phyloP scores from a whole-genome alignment of 176 grass and related monocot species.

The Bromus sterilis region DNA sequence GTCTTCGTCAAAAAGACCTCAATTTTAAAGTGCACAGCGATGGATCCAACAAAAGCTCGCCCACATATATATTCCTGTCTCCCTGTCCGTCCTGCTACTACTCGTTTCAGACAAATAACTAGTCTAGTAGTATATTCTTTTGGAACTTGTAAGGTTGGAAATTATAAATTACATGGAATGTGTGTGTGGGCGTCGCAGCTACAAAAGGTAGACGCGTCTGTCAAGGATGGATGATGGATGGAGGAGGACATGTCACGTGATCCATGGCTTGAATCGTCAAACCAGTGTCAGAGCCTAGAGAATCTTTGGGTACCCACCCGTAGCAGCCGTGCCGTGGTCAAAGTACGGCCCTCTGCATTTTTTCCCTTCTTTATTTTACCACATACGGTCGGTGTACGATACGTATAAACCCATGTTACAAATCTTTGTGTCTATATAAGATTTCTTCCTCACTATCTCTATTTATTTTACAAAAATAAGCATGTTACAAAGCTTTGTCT shows the following conservation, averaged over 20 bases:
- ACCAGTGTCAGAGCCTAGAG: not conserved
- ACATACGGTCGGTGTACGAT: too few relatives aligned
- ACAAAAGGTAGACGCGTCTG: too few relatives aligned
- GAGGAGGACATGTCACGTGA: not conserved
- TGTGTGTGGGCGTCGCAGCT: not conserved
- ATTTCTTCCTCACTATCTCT: too few relatives aligned
- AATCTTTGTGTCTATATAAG: too few relatives aligned
- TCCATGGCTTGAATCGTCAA: not conserved
- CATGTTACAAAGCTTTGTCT: too few relatives aligned
- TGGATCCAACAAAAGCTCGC: not conserved
- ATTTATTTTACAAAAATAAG: too few relatives aligned
- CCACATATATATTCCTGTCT: not conserved
- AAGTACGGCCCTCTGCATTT: not conserved
- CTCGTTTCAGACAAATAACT: not conserved
- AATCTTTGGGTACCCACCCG: not conserved
- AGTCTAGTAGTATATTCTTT: not conserved
- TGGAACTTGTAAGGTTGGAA: not conserved
- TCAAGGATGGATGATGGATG: not conserved
- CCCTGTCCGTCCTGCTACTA: not conserved
- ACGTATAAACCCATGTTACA: too few relatives aligned
- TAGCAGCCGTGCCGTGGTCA: not conserved
- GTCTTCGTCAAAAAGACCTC: not conserved
- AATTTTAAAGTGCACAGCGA: not conserved
- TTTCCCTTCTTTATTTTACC: not conserved
- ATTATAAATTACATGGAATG: not conserved